Evolutionary conservation across 1,284 basidiomycete species (phyloP).

Genomic region (Papiliotrema terrestris): DNA sequence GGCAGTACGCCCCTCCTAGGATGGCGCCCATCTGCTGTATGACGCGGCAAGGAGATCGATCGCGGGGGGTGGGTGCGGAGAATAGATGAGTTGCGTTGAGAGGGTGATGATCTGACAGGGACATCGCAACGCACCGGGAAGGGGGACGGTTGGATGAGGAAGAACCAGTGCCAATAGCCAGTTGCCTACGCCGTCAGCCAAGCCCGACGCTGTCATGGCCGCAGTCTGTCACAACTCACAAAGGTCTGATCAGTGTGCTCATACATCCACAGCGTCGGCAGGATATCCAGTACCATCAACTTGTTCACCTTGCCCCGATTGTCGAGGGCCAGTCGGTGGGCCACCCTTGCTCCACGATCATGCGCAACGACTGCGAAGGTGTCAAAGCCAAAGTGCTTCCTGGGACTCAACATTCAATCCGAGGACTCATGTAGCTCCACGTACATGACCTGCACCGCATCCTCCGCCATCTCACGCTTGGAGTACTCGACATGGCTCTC

Average conservation of each 20-base stretch:
- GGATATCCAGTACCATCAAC: conserved; percentile 45
- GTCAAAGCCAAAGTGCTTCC: conserved; percentile 31
- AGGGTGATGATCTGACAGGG: too few species aligned
- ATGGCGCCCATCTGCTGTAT: too few species aligned
- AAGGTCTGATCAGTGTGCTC: conserved; percentile 37
- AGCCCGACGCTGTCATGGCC: not conserved
- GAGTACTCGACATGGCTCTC: conserved; percentile 41
- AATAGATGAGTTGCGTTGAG: too few species aligned
- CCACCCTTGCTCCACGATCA: conserved; percentile 49
- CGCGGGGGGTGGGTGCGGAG: too few species aligned
- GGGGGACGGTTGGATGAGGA: conserved; percentile 43
- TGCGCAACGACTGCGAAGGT: conserved; percentile 42
- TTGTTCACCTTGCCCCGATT: conserved; percentile 35
- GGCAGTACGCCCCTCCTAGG: too few species aligned
- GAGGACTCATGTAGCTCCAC: not conserved
- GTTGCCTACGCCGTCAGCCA: conserved; percentile 13
- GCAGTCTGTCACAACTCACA: conserved; percentile 33
- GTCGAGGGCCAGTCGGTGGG: conserved; percentile 47
- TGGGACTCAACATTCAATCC: conserved; percentile 1
- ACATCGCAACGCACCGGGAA: conserved; percentile 28
- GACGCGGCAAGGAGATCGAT: too few species aligned
- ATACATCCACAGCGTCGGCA: conserved; percentile 47
- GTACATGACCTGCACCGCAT: conserved; percentile 45
- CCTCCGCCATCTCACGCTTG: conserved; percentile 48
- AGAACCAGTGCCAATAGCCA: conserved; percentile 49